phyloP scores from a whole-genome alignment of 805 yeast species.

The Metschnikowia continentalis region DNA sequence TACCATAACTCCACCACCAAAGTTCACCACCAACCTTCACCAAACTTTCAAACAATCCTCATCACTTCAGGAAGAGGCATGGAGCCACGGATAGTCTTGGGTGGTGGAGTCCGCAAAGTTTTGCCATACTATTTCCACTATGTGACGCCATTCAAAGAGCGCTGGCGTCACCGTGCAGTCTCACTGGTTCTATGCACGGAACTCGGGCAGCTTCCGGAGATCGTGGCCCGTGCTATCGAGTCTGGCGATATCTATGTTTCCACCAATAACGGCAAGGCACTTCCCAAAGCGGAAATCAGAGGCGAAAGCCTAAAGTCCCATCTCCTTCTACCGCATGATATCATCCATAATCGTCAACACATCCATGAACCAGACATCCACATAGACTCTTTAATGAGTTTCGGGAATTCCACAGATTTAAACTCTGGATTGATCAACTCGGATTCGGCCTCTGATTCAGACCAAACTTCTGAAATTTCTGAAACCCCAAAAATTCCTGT shows the following conservation, averaged over 20 bases:
- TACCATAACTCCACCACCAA: too few relatives aligned
- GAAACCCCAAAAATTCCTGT: too few relatives aligned
- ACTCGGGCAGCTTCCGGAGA: slow-evolving; percentile 28
- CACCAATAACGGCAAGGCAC: slow-evolving; percentile 12
- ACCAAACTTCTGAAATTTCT: neutral
- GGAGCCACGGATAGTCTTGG: slow-evolving; percentile 11
- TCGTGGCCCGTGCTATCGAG: slow-evolving; percentile 24
- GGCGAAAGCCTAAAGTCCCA: slow-evolving; percentile 4
- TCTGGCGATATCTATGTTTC: slow-evolving; percentile 24
- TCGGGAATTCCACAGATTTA: too few relatives aligned
- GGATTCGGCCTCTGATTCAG: neutral
- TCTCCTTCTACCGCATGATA: slow-evolving; percentile 21
- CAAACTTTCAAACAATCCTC: neutral
- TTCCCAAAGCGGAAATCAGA: slow-evolving; percentile 2
- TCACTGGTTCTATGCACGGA: slow-evolving; percentile 29
- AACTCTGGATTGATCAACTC: neutral
- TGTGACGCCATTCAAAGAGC: slow-evolving; percentile 32
- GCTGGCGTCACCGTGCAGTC: slow-evolving; percentile 36
- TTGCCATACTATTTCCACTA: slow-evolving; percentile 30
- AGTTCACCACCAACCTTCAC: too few relatives aligned
- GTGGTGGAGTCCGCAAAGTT: slow-evolving; percentile 34
- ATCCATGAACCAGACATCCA: slow-evolving; percentile 40
- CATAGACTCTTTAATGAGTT: slow-evolving; percentile 17
- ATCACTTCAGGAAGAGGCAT: neutral
- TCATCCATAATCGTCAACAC: slow-evolving; percentile 31